These are phyloP conservation scores for Yarrowia porcina DNA, from an alignment of 805 yeast species.

Conservation along the genomic window DNA sequence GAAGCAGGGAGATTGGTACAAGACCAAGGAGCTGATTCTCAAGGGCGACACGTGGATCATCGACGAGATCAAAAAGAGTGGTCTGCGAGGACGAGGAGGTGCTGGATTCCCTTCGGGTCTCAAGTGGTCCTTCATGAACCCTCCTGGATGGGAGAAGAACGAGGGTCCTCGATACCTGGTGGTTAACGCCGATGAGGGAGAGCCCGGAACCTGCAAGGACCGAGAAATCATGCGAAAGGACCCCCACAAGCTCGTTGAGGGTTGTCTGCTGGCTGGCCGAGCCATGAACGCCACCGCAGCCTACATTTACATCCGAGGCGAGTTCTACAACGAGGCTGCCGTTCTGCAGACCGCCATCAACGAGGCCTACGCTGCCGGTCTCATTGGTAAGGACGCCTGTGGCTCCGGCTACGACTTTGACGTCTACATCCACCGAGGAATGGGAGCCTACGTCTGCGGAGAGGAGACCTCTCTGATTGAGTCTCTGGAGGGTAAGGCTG, in stretches of 20 bases:
- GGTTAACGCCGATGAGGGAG: constrained; percentile 92
- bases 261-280: constrained; percentile 84
- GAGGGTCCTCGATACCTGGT: constrained; percentile 85
- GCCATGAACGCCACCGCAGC: constrained; percentile 95
- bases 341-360: constrained; percentile 76
- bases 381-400: constrained; percentile 80
- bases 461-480: constrained; percentile 90
- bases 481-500: constrained; percentile 87
- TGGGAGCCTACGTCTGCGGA: constrained; percentile 92
- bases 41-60: constrained; percentile 91
- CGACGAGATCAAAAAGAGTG: constrained; percentile 79
- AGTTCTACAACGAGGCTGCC: constrained; percentile 78
- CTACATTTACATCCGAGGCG: constrained; percentile 86
- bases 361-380: constrained; percentile 79
- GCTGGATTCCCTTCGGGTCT: constrained; percentile 91
- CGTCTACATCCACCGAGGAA: constrained; percentile 81
- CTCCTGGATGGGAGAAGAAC: constrained; percentile 93
- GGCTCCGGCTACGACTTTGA: constrained; percentile 84
- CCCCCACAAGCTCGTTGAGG: constrained; percentile 88
- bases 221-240: constrained; percentile 88
- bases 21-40: constrained; percentile 76
- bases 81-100: constrained; percentile 89
- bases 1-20: constrained; percentile 88
- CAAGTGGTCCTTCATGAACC: constrained; percentile 92
- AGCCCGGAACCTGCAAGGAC: constrained; percentile 92